Base-by-base conservation (phyloP, 2,329 filamentous ascomycete species). In the Exophiala aquamarina region DNA sequence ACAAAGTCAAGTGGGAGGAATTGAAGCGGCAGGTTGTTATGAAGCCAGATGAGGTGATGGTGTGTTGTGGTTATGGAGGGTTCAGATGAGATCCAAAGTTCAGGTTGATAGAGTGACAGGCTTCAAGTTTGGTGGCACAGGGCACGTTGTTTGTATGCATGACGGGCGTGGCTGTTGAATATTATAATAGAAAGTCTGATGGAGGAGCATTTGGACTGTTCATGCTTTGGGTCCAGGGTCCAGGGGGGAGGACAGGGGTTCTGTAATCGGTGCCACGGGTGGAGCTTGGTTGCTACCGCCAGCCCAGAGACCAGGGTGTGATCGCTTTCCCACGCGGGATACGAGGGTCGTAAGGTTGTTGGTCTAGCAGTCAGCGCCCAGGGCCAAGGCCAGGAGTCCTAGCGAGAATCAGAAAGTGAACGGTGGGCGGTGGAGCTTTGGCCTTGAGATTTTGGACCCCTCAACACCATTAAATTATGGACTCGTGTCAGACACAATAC, bases 311-410 rank as follows among this genome's bases (percentile, higher is more conserved):
- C 23, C 35, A 37, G 17, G 35, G 35, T 37, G 8, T 21, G 17
- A 37, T 36, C 33, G 21, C 31, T 35, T 47, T 35, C 41, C 42
- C 37, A 41, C 50, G 38, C 46, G 46, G 42, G 46, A 52, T 49
- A 46, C 50, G 46, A 52, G 40, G 39, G 38, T 26, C 23, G 11
- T 26, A 26, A 11, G 23, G 23, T 26, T 26, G 6, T 26, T 44
- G 28, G 15, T 10, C 26, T 28, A 38, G 18, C 23, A 26, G 23
- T 26, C 23, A 42, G 31, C 32, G 29, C 18, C 38, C 31, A 31
- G 37, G 11, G 45, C 19, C 29, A 32, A 32, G 42, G 32, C 34
- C 42, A 32, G 38, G 26, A 34, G 38, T 31, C 26, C 33, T 45
- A 23, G 34, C 38, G 23, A 28, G 13, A 29, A 28, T 15, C 29